Percentiles rank a stretch among this genome's conserved stretches.
Conservation (phyloP, 345 rosid species). For the Cochlearia excelsa region DNA sequence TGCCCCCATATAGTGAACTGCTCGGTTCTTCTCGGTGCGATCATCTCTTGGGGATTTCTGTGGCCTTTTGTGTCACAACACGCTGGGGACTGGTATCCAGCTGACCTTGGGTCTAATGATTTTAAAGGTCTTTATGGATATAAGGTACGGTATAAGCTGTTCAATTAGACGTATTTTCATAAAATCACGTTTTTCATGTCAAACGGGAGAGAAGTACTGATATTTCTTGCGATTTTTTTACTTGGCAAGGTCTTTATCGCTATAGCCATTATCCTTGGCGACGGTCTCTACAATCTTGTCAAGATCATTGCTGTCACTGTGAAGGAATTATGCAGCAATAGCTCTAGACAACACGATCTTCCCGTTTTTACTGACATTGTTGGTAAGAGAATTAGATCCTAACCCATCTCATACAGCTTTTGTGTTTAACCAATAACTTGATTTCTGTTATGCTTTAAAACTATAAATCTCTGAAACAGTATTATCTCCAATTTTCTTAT, state of each 20-base stretch:
- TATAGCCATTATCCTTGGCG: constrained; percentile 83
- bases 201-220: background rate
- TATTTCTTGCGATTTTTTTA: constrained; percentile 13
- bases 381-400: background rate
- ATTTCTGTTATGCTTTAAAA: too few relatives aligned
- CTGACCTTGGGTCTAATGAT: constrained; percentile 70
- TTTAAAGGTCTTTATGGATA: constrained; percentile 94
- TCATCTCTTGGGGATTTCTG: constrained; percentile 86
- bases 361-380: constrained; percentile 30
- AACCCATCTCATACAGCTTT: background rate
- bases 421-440: too few relatives aligned
- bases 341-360: constrained; percentile 46
- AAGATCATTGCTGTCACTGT: constrained; percentile 65
- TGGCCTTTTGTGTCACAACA: constrained; percentile 78
- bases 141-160: constrained; percentile 47
- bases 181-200: background rate
- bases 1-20: constrained; percentile 92
- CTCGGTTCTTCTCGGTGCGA: constrained; percentile 88
- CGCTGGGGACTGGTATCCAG: constrained; percentile 88
- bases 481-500: background rate
- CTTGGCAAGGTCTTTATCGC: constrained; percentile 77
- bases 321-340: constrained; percentile 55
- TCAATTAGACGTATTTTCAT: background rate
- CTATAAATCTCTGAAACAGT: too few relatives aligned
- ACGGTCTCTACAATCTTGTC: constrained; percentile 83